phyloP scores from a whole-genome alignment of 495 filamentous ascomycete species.

The Friedmanniomyces simplex region DNA sequence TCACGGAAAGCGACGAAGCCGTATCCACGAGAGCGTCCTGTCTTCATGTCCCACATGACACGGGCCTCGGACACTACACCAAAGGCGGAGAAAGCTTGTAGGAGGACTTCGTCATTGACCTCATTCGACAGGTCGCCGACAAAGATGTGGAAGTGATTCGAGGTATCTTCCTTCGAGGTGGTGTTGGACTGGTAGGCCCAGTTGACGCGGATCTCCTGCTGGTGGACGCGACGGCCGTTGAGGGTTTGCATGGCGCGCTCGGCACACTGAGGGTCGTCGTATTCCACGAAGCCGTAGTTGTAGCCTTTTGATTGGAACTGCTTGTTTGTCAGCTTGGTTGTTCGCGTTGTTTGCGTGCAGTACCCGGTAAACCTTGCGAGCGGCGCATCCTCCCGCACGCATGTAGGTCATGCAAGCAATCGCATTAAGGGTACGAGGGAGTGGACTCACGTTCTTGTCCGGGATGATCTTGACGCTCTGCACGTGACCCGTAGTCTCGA shows the following conservation, averaged over 20 bases:
- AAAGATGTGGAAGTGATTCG: conserved; percentile 98
- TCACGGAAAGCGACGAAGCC: conserved; percentile 98
- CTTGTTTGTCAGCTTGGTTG: background rate
- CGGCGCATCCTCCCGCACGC: too few species aligned
- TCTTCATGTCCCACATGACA: conserved; percentile 99
- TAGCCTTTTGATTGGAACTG: conserved; percentile 81
- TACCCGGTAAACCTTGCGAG: too few species aligned
- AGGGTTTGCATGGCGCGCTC: conserved; percentile 95
- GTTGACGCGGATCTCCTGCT: conserved; percentile 98
- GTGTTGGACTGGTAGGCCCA: conserved; percentile 99
- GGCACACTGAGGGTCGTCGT: conserved; percentile 91
- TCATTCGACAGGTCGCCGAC: conserved; percentile 98
- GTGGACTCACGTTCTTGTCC: conserved; percentile 80
- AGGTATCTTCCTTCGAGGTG: conserved; percentile 92
- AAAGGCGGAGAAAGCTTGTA: conserved; percentile 94
- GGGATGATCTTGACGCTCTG: conserved; percentile 99
- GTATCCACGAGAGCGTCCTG: conserved; percentile 91
- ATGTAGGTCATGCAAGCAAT: too few species aligned
- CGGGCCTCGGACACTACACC: conserved; percentile 96
- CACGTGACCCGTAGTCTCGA: conserved; percentile 96
- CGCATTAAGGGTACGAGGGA: background rate
- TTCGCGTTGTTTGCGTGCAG: too few species aligned
- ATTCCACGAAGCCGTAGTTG: conserved; percentile 99
- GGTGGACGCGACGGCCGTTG: conserved; percentile 89
- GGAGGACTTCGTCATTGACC: conserved; percentile 92